Evolutionary conservation across 768 basidiomycete species (phyloP), one percentile per base, ranked within the genome.

Genomic region (Tylopilus cervinicoccineus): DNA sequence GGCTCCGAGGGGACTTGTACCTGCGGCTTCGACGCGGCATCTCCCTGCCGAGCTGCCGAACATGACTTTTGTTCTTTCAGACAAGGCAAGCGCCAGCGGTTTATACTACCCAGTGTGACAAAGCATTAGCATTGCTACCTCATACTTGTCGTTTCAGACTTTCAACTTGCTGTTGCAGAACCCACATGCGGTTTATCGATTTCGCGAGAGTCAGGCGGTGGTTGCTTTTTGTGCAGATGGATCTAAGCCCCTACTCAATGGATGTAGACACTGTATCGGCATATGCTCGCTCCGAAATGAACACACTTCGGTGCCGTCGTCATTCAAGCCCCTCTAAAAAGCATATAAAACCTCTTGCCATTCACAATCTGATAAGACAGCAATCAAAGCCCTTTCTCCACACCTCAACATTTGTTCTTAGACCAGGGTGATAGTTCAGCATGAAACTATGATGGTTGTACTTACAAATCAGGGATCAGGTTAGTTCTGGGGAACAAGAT

Each of bases 41-140:
- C 34, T 12, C 16, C 19, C n/a, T 47, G 65, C 60, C 65, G 58
- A 8, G 16, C 1, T 54, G 56, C 61, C 63, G 53, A 54, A 37
- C 27, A 29, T 9, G 46, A 16, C 50, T 28, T 56, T 38, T 50
- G 43, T 54, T 51, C 47, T 17, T 52, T 51, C 45, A 26, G 28
- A 28, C 14, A 38, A 24, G n/a, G n/a, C n/a, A n/a, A n/a, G n/a
- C n/a, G n/a, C n/a, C n/a, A n/a, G n/a, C n/a, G 11, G 16, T 29
- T 32, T 17, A 41, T 12, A 13, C 28, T 8, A 29, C 26, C 22
- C n/a, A n/a, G n/a, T n/a, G n/a, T n/a, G n/a, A n/a, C n/a, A n/a
- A n/a, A n/a, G n/a, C n/a, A n/a, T n/a, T n/a, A n/a, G n/a, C n/a
- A n/a, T 5, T 8, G 16, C 23, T 19, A 20, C 17, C 36, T 6